Conservation (phyloP, 2,329 filamentous ascomycete genomes). For the Colletotrichum noveboracense region DNA sequence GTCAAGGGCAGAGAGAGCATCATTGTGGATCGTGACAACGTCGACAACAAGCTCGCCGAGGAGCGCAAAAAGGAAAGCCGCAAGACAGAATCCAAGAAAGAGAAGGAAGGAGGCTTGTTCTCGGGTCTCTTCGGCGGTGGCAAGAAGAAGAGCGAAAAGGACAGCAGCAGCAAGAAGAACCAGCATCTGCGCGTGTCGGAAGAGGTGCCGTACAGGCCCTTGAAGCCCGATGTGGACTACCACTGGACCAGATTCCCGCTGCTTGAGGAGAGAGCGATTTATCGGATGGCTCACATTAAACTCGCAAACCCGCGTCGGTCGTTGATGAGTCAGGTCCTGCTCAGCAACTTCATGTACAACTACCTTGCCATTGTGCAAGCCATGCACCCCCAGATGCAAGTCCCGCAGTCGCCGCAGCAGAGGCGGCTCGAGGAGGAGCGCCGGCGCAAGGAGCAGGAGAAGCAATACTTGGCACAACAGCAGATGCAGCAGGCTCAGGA, state of each 20-base stretch:
- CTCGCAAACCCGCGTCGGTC: constrained; percentile 95
- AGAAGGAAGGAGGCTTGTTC: constrained; percentile 92
- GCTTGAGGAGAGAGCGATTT: constrained; percentile 94
- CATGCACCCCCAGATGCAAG: constrained; percentile 95
- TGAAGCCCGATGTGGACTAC: constrained; percentile 91
- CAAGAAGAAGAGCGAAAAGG: constrained; percentile 85
- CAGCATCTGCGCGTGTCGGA: constrained; percentile 80
- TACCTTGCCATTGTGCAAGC: constrained; percentile 98
- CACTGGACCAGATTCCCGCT: constrained; percentile 96
- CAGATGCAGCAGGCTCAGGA: constrained; percentile 50
- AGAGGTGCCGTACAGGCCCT: constrained; percentile 72
- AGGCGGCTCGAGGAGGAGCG: constrained; percentile 64
- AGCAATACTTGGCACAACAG: constrained; percentile 52
- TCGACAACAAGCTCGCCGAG: constrained; percentile 75
- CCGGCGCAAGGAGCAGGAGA: constrained; percentile 53
- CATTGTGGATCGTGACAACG: constrained; percentile 77
- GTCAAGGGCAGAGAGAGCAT: constrained; percentile 80
- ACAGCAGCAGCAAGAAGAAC: constrained; percentile 75
- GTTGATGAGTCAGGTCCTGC: constrained; percentile 89
- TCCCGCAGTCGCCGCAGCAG: constrained; percentile 82
- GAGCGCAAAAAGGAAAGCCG: constrained; percentile 85
- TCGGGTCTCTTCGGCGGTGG: constrained; percentile 90
- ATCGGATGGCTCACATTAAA: constrained; percentile 98
- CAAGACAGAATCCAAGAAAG: constrained; percentile 82
- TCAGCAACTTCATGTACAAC: constrained; percentile 99